Conservation (phyloP, 139 green algal species). For the Chlorella ohadii region DNA sequence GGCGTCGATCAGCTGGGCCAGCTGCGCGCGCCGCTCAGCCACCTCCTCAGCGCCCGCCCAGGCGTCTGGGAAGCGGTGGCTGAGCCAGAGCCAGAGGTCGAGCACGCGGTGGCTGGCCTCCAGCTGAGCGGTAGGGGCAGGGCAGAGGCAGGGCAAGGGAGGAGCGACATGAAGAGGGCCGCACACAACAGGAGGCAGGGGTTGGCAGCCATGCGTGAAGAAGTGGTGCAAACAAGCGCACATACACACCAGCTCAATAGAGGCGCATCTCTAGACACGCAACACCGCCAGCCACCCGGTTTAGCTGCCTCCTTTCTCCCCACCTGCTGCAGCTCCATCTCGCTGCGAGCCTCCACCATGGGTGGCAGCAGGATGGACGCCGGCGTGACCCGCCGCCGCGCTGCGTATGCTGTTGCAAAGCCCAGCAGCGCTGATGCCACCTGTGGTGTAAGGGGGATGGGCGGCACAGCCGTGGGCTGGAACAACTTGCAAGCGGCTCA, state of each 20-base stretch:
- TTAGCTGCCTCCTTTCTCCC: too few relatives aligned
- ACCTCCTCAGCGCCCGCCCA: slow-evolving; percentile 53
- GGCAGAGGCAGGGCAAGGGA: background rate
- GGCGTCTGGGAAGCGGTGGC: slow-evolving; percentile 54
- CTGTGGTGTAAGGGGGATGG: too few relatives aligned
- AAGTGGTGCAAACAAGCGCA: too few relatives aligned
- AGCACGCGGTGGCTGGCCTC: slow-evolving; percentile 33
- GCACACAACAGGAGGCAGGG: too few relatives aligned
- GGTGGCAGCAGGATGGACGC: slow-evolving; percentile 36
- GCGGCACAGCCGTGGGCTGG: too few relatives aligned
- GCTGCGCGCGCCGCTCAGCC: background rate
- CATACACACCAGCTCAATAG: too few relatives aligned
- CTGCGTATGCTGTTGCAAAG: slow-evolving; percentile 52
- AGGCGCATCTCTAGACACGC: too few relatives aligned
- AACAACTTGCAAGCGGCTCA: too few relatives aligned
- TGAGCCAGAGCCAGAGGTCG: slow-evolving; percentile 73
- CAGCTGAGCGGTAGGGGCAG: slow-evolving; percentile 45
- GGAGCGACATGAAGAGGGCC: background rate
- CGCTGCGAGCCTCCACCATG: slow-evolving; percentile 34
- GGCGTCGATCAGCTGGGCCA: slow-evolving; percentile 45
- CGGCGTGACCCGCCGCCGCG: slow-evolving; percentile 21
- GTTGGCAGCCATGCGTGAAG: too few relatives aligned
- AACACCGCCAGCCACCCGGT: too few relatives aligned
- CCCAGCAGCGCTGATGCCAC: slow-evolving; percentile 48
- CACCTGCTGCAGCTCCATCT: slow-evolving; percentile 51